phyloP scores from a whole-genome alignment of 306 rosid genomes.

The Begonia loranthoides region DNA sequence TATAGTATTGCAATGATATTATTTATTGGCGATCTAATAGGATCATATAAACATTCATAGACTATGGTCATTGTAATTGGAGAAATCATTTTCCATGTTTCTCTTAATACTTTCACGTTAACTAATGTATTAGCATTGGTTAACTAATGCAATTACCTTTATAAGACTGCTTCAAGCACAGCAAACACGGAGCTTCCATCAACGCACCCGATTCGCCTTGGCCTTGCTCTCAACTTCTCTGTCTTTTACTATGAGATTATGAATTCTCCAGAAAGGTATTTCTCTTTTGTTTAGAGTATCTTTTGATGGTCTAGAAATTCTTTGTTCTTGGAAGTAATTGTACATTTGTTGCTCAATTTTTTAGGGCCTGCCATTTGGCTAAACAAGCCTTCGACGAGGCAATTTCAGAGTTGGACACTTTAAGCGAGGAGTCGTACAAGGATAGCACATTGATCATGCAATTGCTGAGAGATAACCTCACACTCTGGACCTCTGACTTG shows the following conservation, averaged over 20 bases:
- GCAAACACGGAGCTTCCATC: constrained; percentile 91
- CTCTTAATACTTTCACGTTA: constrained; percentile 4
- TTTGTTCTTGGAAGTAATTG: constrained; percentile 6
- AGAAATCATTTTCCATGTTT: too few relatives aligned
- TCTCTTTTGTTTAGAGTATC: too few relatives aligned
- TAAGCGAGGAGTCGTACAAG: constrained; percentile 98
- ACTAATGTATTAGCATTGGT: constrained; percentile 5
- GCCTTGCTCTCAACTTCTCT: constrained; percentile 95
- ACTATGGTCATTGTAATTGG: too few relatives aligned
- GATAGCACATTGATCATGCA: constrained; percentile 99
- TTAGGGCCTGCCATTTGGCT: constrained; percentile 98
- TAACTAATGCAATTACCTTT: background rate
- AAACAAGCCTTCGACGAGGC: constrained; percentile 99
- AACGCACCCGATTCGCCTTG: constrained; percentile 95
- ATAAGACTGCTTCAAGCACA: constrained; percentile 72
- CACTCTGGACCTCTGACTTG: constrained; percentile 99
- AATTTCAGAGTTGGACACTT: constrained; percentile 91
- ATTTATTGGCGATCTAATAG: too few relatives aligned
- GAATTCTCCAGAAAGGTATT: constrained; percentile 93
- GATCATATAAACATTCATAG: too few relatives aligned
- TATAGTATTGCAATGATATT: too few relatives aligned
- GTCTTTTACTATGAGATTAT: constrained; percentile 95
- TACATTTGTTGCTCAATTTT: constrained; percentile 11
- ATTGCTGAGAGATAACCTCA: constrained; percentile 93
- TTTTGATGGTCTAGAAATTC: background rate